These are phyloP conservation scores for Cocos nucifera DNA, from an alignment of 176 grass and related monocot species.

Conservation along the genomic window DNA sequence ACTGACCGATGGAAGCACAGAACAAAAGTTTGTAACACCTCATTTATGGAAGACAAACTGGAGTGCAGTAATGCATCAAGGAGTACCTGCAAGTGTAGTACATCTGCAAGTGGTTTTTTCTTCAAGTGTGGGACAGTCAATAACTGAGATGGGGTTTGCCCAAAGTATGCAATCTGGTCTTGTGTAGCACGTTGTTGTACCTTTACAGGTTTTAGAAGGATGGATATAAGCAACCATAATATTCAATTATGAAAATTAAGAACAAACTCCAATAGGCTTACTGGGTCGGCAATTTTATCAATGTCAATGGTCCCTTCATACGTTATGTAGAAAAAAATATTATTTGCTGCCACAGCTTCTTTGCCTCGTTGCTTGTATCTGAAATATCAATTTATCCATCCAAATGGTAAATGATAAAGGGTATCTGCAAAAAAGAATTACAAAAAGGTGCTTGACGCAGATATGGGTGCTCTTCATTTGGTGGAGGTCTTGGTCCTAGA, in stretches of 20 bases:
- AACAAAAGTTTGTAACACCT: too few species aligned
- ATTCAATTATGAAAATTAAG: not conserved
- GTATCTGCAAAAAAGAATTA: not conserved
- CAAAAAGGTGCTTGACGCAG: not conserved
- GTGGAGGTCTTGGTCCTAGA: too few species aligned
- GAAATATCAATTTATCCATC: constrained; percentile 22
- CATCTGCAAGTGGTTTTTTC: constrained; percentile 61
- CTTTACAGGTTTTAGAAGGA: constrained; percentile 38
- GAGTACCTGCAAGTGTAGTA: constrained; percentile 90
- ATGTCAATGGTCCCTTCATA: constrained; percentile 96
- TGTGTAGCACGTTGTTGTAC: constrained; percentile 85
- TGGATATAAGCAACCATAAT: not conserved
- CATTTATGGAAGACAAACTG: too few species aligned
- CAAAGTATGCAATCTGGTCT: constrained; percentile 99
- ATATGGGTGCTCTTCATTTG: too few species aligned
- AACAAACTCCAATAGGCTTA: constrained; percentile 37
- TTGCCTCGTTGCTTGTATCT: constrained; percentile 98
- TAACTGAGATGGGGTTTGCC: constrained; percentile 94
- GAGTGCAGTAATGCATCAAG: constrained; percentile 3
- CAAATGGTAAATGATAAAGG: not conserved
- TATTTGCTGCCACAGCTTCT: constrained; percentile 70
- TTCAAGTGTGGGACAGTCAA: constrained; percentile 68
- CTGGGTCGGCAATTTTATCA: constrained; percentile 87
- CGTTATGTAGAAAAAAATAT: constrained; percentile 99
- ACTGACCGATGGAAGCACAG: too few species aligned